Base-by-base conservation (phyloP, 23 red algal species). In the Gracilaria caudata region DNA sequence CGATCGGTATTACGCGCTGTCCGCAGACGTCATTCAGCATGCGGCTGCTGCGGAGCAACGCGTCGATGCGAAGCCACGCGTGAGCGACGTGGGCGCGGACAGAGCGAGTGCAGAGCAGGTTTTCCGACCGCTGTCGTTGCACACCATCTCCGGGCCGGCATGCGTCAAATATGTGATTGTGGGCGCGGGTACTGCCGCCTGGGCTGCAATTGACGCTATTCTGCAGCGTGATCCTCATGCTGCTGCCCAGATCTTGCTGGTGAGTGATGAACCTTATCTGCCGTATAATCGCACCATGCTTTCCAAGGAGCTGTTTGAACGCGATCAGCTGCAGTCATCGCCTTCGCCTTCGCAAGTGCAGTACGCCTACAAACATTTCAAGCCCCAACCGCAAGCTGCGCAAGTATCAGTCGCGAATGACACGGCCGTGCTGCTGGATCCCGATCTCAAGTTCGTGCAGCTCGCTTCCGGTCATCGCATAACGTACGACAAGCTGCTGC, bases 281-380 rank as follows among this genome's bases (percentile, higher is more conserved):
- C 93, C 93, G 40, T 95, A 95, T 25, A 95, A 95, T 86, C 78
- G 93, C 49, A 95, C 93, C 14, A 76, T 88, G 26, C 82, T 95
- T 0, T 95, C 93, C 6, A 95, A 95, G 60, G 93, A 95, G 86
- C 86, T 90, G n/a, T 95, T 87, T 61, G 70, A 76, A 21, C 29
- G 40, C 29, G 64, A 83, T 16, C 65, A 41, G 23, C 23, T 47
- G 63, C 61, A 80, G 5, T 43, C 64, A 32, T 26, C 45, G 21
- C n/a, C 49, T 2, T 38, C 68, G 54, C 78, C 43, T 10, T 47
- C 40, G 21, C 44, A 72, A 16, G 47, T 87, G 29, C 61, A 87
- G 36, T 89, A 89, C 59, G 40, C 64, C 9, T 91, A 91, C 75
- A 74, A 59, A 0, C 33, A 59, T 37, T 41, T 80, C 39, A 26